A percentile compares a stretch with the other conserved stretches of the same genome.
These are phyloP conservation scores for Nemania diffusa DNA, from an alignment of 2,329 filamentous ascomycete species.

Conservation along the genomic window DNA sequence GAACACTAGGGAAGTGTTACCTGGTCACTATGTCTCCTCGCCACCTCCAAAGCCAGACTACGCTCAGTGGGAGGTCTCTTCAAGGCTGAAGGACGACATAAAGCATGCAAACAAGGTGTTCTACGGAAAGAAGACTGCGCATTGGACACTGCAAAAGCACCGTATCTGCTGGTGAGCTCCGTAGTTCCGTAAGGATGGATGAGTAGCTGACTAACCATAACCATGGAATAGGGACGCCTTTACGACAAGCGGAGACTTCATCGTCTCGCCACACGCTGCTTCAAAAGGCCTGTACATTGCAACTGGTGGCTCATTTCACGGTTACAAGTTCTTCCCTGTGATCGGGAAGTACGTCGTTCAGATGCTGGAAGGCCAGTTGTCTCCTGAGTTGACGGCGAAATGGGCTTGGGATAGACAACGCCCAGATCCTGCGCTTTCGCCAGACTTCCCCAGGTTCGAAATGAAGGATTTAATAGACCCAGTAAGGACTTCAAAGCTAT, in stretches of 20 bases:
- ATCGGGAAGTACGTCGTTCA: slow-evolving; percentile 70
- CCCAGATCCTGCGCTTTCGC: slow-evolving; percentile 57
- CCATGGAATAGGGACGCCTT: slow-evolving; percentile 77
- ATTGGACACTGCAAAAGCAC: slow-evolving; percentile 69
- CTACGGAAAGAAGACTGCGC: slow-evolving; percentile 66
- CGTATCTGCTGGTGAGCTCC: slow-evolving; percentile 72
- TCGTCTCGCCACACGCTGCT: slow-evolving; percentile 63
- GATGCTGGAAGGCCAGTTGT: slow-evolving; percentile 61
- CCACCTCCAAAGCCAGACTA: slow-evolving; percentile 68
- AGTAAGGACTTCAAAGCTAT: slow-evolving; percentile 29
- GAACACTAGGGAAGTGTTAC: slow-evolving; percentile 62
- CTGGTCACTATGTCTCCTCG: slow-evolving; percentile 58
- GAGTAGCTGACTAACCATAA: not conserved
- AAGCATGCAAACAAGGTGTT: slow-evolving; percentile 65
- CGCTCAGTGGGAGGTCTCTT: slow-evolving; percentile 70
- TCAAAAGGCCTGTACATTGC: slow-evolving; percentile 35
- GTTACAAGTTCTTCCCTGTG: slow-evolving; percentile 74
- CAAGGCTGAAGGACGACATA: slow-evolving; percentile 67
- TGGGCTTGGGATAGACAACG: slow-evolving; percentile 71
- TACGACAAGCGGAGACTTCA: slow-evolving; percentile 70
- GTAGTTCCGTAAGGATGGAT: not conserved
- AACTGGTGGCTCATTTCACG: slow-evolving; percentile 69
- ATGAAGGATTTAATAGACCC: slow-evolving; percentile 34
- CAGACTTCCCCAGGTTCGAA: slow-evolving; percentile 35
- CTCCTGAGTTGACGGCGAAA: slow-evolving; percentile 56